A percentile compares a stretch with the other conserved stretches of the same genome.
Evolutionary conservation across 1,284 basidiomycete species (phyloP).

Genomic region (Cryptococcus amylolentus): DNA sequence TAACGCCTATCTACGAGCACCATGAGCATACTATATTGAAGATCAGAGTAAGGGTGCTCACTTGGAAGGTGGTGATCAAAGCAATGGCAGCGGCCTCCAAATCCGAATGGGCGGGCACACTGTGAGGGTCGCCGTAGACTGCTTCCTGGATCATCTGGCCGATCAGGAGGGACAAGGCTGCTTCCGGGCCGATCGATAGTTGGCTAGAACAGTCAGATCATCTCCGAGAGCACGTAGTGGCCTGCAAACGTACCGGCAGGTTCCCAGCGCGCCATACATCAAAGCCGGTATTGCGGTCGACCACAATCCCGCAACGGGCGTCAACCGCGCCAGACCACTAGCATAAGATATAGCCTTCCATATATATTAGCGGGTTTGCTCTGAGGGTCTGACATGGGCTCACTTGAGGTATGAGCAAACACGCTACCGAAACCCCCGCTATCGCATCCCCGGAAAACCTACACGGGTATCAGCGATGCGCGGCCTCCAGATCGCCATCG

Average conservation of each 20-base stretch:
- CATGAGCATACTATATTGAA: constrained; percentile 1
- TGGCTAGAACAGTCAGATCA: constrained; percentile 34
- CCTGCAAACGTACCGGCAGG: constrained; percentile 53
- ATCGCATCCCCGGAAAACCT: constrained; percentile 77
- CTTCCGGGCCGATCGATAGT: constrained; percentile 74
- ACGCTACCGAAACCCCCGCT: constrained; percentile 77
- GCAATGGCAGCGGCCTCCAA: constrained; percentile 60
- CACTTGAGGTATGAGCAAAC: constrained; percentile 82
- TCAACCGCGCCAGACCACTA: constrained; percentile 73
- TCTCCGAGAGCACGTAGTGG: not conserved
- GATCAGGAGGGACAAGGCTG: constrained; percentile 79
- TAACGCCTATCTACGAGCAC: constrained; percentile 65
- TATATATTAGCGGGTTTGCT: not conserved
- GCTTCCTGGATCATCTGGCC: constrained; percentile 77
- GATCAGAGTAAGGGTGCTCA: constrained; percentile 24
- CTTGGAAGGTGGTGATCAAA: constrained; percentile 72
- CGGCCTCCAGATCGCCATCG: not conserved
- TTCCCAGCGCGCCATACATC: constrained; percentile 79
- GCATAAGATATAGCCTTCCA: constrained; percentile 74
- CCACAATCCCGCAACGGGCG: constrained; percentile 79
- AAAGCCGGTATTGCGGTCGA: constrained; percentile 76
- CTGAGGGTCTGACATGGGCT: not conserved
- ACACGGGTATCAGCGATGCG: constrained; percentile 7
- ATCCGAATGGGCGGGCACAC: constrained; percentile 54
- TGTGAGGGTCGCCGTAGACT: constrained; percentile 61